These are phyloP conservation scores for Diplodia mutila DNA, from an alignment of 2,329 filamentous ascomycete species.

Conservation along the genomic window DNA sequence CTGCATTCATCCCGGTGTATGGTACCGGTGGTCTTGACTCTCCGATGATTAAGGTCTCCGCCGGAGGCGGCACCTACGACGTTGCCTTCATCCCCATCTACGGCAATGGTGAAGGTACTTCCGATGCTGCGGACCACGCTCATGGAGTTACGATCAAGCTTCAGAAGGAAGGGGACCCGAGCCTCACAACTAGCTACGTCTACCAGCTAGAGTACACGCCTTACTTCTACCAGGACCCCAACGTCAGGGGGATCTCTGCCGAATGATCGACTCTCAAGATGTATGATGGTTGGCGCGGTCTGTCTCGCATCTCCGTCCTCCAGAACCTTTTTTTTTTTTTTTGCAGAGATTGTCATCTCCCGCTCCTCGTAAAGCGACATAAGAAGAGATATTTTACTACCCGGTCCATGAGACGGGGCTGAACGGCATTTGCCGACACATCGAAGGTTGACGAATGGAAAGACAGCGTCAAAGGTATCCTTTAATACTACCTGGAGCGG, in stretches of 20 bases:
- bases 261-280: too few relatives aligned
- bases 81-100: neutral
- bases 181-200: neutral
- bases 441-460: constrained; percentile 78
- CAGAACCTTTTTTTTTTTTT: too few relatives aligned
- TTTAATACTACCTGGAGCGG: constrained; percentile 87
- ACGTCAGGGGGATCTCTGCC: too few relatives aligned
- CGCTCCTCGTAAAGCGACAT: too few relatives aligned
- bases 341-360: too few relatives aligned
- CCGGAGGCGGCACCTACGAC: neutral
- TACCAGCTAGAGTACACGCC: constrained; percentile 1
- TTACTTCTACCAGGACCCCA: neutral
- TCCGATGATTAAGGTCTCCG: neutral
- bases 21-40: neutral
- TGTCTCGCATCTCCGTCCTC: too few relatives aligned
- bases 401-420: too few relatives aligned
- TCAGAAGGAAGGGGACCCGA: neutral
- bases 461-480: constrained; percentile 76
- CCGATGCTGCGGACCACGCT: neutral
- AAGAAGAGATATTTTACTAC: too few relatives aligned
- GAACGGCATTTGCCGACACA: constrained; percentile 77
- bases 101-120: neutral
- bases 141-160: constrained; percentile 5
- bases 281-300: too few relatives aligned
- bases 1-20: too few relatives aligned